phyloP scores from a whole-genome alignment of 2,329 filamentous ascomycete species.

The Aphanoascus verrucosus region DNA sequence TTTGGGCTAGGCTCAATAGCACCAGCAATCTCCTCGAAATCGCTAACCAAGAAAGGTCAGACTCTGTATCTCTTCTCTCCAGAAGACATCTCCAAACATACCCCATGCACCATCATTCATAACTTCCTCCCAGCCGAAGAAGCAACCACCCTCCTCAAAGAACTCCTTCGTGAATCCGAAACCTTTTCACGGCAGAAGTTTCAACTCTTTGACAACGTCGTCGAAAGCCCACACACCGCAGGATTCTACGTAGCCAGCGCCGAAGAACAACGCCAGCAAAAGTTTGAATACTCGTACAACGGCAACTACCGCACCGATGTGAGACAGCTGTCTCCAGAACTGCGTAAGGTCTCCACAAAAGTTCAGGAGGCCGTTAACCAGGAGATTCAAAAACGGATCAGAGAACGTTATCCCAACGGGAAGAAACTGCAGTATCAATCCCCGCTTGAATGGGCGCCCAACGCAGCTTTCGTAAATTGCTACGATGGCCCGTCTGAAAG shows the following conservation, averaged over 20 bases:
- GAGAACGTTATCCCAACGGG: conserved; percentile 54
- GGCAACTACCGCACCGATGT: conserved; percentile 66
- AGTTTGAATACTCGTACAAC: conserved; percentile 76
- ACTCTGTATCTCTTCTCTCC: conserved; percentile 78
- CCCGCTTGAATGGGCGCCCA: conserved; percentile 63
- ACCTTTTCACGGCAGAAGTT: conserved; percentile 64
- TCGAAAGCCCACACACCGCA: conserved; percentile 72
- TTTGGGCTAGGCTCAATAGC: conserved; percentile 19
- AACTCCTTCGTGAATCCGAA: conserved; percentile 63
- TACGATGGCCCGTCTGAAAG: conserved; percentile 71
- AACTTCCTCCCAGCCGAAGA: conserved; percentile 67
- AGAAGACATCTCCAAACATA: conserved; percentile 67
- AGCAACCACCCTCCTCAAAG: conserved; percentile 62
- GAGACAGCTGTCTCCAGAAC: conserved; percentile 61
- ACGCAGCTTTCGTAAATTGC: conserved; percentile 90
- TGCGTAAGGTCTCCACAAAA: conserved; percentile 56
- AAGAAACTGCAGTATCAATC: conserved; percentile 71
- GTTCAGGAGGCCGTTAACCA: conserved; percentile 68
- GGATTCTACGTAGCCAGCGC: conserved; percentile 71
- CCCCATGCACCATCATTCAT: conserved; percentile 83
- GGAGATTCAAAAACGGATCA: conserved; percentile 63
- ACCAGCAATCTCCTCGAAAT: conserved; percentile 21
- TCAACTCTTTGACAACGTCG: conserved; percentile 78
- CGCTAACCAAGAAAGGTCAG: conserved; percentile 62
- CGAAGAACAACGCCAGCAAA: conserved; percentile 58